Evolutionary conservation across 768 basidiomycete species (phyloP), one percentile per base, ranked within the genome.

Genomic region (Sporobolomyces phaffii): DNA sequence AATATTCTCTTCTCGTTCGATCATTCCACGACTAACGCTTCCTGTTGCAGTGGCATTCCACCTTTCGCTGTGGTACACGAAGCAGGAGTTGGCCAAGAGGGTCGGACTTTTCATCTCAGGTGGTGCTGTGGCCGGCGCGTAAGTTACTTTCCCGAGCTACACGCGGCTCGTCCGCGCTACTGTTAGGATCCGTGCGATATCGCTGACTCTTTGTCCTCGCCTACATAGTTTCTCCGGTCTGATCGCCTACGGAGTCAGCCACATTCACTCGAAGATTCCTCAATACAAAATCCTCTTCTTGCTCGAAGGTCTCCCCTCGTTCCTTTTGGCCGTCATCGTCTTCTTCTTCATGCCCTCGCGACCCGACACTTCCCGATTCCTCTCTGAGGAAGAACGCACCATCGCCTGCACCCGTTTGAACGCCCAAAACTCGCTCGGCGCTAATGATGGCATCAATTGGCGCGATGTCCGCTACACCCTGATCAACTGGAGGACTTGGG

Each of bases 261-360:
- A 62, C 38, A 78, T 80, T 60, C 14, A 58, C 5, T 26, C 49
- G 15, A 29, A 33, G 9, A 62, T 68, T 38, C 60, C 73, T 13
- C 28, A 73, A 51, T 76, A 69, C 71, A 48, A 71, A 10, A 78
- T 80, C 58, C 76, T 81, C 10, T 81, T 80, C 75, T 72, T 81
- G 48, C 77, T 81, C 68, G 79, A 79, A 66, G 79, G 80, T 9
- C 57, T 69, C 38, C 79, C 80, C 0, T 75, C 75, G 7, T 62
- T 81, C 34, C 3, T 79, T 14, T 75, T 80, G 40, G 79, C 79
- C 31, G 72, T 79, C 68, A 73, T 74, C 64, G 76, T 78, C 31
- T 76, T 75, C 72, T 73, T 80, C 63, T 80, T 75, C 77, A 75
- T 81, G 43, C 80, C 80, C 7, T 68, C 74, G 7, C 74, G 79